Base-by-base conservation (phyloP, 805 yeast genomes). In the Peterozyma xylosa region DNA sequence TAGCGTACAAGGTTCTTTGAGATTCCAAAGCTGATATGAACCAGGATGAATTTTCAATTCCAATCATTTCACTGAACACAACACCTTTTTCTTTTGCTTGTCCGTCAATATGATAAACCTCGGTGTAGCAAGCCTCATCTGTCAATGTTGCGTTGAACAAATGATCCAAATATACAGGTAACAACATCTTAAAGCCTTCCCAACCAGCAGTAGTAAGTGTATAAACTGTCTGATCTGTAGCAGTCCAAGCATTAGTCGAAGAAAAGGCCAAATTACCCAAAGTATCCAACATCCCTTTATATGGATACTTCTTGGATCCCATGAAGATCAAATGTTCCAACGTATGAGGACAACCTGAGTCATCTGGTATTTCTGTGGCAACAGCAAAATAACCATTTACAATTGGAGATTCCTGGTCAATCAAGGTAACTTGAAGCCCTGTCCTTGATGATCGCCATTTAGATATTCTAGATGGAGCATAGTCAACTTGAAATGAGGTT, bases 21-120 rank as follows among this genome's bases (percentile, higher is more conserved):
- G 79, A 64, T 42, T 77, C 78, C 49, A 85, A 66, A 51, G 71
- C 75, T 2, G 82, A 58, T 11, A 82, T 64, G 50, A 83, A 84
- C 77, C 81, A 80, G 13, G 90, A 74, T 49, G 83, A 86, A 53
- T 78, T 78, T 60, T 89, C 96, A 45, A 85, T 80, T 27, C 89
- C 97, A 57, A 87, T 96, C 98, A 93, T 93, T 64, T 93, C 99
- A 42, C 95, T 83, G 59, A 85, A 93, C 3, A 93, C 98, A 30
- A 93, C 99, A 53, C 99, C 99, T 59, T 88, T 88, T 53, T 93
- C 99, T 50, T 83, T 79, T 30, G 86, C 96, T 9, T 78, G 73
- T 2, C 95, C 96, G 59, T 93, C 98, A 38, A 93, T 76, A 59
- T 93, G 98, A 59, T 87, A 87, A 9, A 93, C 98, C 59, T 93